Evolutionary conservation across 1,284 basidiomycete species (phyloP), one percentile per base, ranked within the genome.

Genomic region (Rhodotorula sp.): DNA sequence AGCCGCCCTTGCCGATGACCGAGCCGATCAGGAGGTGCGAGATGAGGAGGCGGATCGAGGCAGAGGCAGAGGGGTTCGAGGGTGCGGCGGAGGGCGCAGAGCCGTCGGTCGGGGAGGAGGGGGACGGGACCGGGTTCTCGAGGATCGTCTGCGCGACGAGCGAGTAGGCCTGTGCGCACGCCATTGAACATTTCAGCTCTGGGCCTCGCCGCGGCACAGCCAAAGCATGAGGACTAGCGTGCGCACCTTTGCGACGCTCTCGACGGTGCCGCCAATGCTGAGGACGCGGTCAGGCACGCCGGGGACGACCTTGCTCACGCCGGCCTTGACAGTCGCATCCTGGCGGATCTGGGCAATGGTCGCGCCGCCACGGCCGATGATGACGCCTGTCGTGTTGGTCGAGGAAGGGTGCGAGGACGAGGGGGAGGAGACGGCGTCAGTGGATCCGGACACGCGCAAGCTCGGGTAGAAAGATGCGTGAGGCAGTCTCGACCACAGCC

Each of bases 21-120:
- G 93, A 96, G 46, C 97, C 97, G 96, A 99, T 99, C 72, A 96
- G 90, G 25, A 95, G 96, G 84, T 99, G 97, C 76, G 97, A 96
- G 69, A 99, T 97, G 89, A 99, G 97, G 73, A 81, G 81, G 82
- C 98, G 97, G 85, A 99, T 97, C 50, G 97, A 98, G 66, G 98
- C 95, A 41, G 96, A 94, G 67, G 95, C 88, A 79, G 93, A 95
- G 67, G 97, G 95, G 55, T 56, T 56, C 44, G 62, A 45, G n/a
- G 61, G 42, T 4, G 44, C 23, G 52, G 96, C 96, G 16, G 98
- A 90, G 50, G 96, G 97, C 17, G 96, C 89, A 17, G 54, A 17
- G 42, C 49, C 34, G 9, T 53, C 53, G 25, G 62, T 57, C 68
- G 91, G 89, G 12, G 71, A 50, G n/a, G 54, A 27, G 19, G 53